phyloP scores from a whole-genome alignment of 495 filamentous ascomycete species.

The Sordaria brevicollis region DNA sequence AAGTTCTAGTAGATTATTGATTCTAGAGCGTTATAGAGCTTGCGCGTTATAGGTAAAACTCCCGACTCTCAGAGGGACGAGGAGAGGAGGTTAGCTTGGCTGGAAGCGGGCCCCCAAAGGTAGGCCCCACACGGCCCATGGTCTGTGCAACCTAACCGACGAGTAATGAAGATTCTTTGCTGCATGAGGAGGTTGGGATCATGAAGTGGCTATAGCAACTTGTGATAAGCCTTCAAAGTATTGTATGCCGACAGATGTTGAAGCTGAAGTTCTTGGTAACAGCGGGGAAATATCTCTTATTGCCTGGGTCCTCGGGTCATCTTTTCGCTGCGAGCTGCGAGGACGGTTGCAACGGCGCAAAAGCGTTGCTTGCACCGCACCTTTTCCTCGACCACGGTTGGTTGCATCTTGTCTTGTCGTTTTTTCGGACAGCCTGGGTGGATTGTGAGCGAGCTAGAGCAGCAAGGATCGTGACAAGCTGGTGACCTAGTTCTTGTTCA shows the following conservation, averaged over 20 bases:
- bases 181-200: neutral
- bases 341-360: neutral
- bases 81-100: no score
- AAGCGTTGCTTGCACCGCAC: neutral
- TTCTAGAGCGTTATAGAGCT: no score
- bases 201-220: neutral
- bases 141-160: no score
- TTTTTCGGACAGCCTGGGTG: neutral
- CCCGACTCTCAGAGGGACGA: no score
- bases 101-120: no score
- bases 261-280: neutral
- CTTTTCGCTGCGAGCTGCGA: neutral
- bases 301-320: neutral
- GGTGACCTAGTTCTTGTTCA: neutral
- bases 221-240: neutral
- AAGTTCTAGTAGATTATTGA: no score
- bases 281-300: neutral
- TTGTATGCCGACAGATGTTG: neutral
- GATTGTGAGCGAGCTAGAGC: neutral
- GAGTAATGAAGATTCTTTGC: neutral
- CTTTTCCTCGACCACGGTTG: neutral
- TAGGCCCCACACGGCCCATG: no score
- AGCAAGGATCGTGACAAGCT: neutral
- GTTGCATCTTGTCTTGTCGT: neutral
- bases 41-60: no score